Conservation (phyloP, 2,329 filamentous ascomycete genomes). For the Paradendryphiella salina region DNA sequence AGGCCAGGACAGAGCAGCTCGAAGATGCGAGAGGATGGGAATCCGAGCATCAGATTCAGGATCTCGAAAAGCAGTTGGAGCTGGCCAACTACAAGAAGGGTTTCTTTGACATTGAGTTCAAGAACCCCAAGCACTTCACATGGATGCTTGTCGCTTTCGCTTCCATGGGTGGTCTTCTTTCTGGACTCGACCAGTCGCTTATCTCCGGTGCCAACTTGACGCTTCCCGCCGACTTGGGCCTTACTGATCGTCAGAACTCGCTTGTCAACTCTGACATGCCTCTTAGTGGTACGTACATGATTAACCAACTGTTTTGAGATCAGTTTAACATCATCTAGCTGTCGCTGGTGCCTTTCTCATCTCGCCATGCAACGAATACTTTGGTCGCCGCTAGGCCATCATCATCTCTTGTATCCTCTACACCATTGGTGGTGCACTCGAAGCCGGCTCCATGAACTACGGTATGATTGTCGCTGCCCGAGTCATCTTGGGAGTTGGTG, state of each 20-base stretch:
- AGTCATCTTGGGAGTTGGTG: constrained; percentile 69
- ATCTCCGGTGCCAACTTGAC: constrained; percentile 73
- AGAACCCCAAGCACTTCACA: constrained; percentile 67
- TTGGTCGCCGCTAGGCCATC: constrained; percentile 69
- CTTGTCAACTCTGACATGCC: constrained; percentile 73
- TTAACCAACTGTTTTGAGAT: too few species aligned
- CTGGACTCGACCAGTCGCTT: constrained; percentile 71
- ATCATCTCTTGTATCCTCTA: constrained; percentile 70
- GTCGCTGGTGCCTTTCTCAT: constrained; percentile 70
- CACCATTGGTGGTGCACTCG: constrained; percentile 69
- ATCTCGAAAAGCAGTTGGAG: constrained; percentile 47
- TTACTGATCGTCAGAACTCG: constrained; percentile 61
- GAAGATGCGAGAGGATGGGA: constrained; percentile 48
- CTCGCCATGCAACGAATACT: constrained; percentile 67
- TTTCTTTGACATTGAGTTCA: constrained; percentile 61
- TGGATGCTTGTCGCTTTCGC: constrained; percentile 70
- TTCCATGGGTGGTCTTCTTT: constrained; percentile 74
- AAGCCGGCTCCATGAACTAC: constrained; percentile 69
- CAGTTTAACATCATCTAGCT: constrained; percentile 46
- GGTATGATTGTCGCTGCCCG: constrained; percentile 71
- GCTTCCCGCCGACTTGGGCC: constrained; percentile 61
- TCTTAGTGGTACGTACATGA: constrained; percentile 53
- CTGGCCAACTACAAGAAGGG: constrained; percentile 45
- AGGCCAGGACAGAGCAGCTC: constrained; percentile 40
- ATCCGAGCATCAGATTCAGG: constrained; percentile 50